Evolutionary conservation across 2,329 filamentous ascomycete genomes (phyloP), one percentile per base, ranked within the genome.

Genomic region (Zasmidium cellare): DNA sequence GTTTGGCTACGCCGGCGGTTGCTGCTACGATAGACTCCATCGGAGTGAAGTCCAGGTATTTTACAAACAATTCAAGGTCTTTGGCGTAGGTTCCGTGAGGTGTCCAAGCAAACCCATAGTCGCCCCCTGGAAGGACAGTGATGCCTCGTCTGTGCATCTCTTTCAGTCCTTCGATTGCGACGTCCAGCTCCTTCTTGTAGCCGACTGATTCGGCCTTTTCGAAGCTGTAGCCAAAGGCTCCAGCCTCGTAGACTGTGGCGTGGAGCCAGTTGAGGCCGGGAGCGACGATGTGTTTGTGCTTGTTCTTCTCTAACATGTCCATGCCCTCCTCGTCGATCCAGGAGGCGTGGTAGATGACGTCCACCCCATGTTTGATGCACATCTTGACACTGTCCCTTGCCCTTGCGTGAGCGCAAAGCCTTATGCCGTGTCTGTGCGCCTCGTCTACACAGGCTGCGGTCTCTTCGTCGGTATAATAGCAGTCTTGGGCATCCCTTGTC

Each of bases 61-160:
- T 25, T 3, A 53, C 38, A 22, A 53, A 41, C 11, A 41, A 14
- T 14, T 41, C 35, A 5, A 41, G n/a, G 16, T 41, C 35, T 41
- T 38, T 44, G 18, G 49, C 28, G 18, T 52, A 38, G 22, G 28
- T 41, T 5, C 79, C 78, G 45, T 80, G 78, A 0, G 77, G 78
- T 1, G 75, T 76, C 79, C 77, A 80, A 1, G 77, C 74, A 52
- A 80, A 80, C 3, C 77, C 77, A 48, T 79, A 81, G 58, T 80
- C 77, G 22, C 67, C 77, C 31, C 77, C 76, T 6, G 35, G 35
- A 9, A 41, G 35, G 16, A 41, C 35, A 78, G 78, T 3, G 80
- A 80, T 79, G 19, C 78, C 77, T 41, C 77, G 69, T 9, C 67
- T 62, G 62, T 78, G 76, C 74, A 80, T 80, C 65, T 80, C 78